Conservation (phyloP, 148 eudicot species). For the Heliamphora exappendiculata region DNA sequence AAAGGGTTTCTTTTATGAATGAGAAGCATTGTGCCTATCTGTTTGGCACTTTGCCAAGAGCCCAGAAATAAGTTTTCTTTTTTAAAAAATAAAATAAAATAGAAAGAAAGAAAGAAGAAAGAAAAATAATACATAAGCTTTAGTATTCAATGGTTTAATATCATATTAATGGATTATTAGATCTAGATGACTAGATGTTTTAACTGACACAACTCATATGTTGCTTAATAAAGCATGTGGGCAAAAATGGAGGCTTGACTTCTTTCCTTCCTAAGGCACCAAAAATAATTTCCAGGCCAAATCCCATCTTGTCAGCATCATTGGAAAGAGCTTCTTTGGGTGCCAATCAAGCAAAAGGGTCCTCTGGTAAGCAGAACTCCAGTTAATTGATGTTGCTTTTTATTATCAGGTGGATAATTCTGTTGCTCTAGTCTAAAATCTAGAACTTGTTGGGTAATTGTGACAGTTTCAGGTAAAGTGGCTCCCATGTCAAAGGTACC, state of each 20-base stretch:
- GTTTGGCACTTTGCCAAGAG: neutral
- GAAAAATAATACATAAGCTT: neutral
- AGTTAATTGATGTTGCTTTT: neutral
- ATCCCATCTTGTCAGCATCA: constrained; percentile 23
- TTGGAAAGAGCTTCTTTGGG: constrained; percentile 43
- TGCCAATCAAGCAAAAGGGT: constrained; percentile 31
- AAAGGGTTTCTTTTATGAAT: neutral
- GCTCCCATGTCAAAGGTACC: constrained; percentile 26
- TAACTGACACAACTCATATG: constrained; percentile 14
- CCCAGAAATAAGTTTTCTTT: neutral
- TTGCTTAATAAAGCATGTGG: constrained; percentile 31
- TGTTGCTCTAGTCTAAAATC: neutral
- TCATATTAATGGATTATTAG: neutral
- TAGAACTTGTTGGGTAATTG: constrained; percentile 8
- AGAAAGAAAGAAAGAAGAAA: neutral
- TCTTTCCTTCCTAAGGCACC: constrained; percentile 35
- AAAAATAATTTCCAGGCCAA: constrained; percentile 29
- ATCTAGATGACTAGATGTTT: neutral
- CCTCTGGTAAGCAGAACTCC: constrained; percentile 24
- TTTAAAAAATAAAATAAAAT: neutral
- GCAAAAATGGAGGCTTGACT: constrained; percentile 29
- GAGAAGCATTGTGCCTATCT: neutral
- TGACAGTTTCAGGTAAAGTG: constrained; percentile 39
- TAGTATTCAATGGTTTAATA: neutral
- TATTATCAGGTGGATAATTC: neutral